These are phyloP conservation scores for Bryum argenteum DNA, from an alignment of 225 moss, liverwort and hornwort genomes.

Conservation along the genomic window DNA sequence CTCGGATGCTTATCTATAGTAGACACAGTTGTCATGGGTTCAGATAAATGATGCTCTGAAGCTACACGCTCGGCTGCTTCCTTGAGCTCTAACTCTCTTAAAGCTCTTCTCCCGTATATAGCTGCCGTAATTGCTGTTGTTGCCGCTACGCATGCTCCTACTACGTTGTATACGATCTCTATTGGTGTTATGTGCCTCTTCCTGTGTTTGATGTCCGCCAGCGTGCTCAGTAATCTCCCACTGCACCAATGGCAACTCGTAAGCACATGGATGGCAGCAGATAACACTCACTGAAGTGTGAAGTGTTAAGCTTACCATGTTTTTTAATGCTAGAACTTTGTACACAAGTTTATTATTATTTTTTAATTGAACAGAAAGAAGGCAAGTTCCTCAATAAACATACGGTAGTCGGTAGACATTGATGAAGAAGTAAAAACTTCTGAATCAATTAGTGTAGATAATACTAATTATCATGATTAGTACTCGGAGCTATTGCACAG, in stretches of 20 bases:
- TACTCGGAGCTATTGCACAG: too few species aligned
- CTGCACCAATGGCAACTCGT: slow-evolving; percentile 46
- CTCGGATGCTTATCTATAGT: slow-evolving; percentile 37
- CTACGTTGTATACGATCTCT: slow-evolving; percentile 70
- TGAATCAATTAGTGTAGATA: too few species aligned
- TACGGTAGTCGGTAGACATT: too few species aligned
- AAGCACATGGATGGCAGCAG: too few species aligned
- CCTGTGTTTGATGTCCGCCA: slow-evolving; percentile 73
- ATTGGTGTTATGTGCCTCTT: slow-evolving; percentile 76
- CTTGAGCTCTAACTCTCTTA: slow-evolving; percentile 84
- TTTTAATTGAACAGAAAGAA: too few species aligned
- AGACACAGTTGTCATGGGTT: slow-evolving; percentile 37
- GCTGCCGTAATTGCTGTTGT: slow-evolving; percentile 65
- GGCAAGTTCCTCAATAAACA: too few species aligned
- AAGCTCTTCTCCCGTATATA: slow-evolving; percentile 75
- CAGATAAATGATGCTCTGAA: slow-evolving; percentile 40
- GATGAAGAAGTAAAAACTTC: background rate
- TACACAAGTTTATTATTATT: too few species aligned
- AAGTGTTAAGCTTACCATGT: too few species aligned
- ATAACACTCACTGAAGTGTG: background rate
- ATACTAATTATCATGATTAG: too few species aligned
- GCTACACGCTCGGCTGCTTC: slow-evolving; percentile 89
- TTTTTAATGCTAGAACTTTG: too few species aligned
- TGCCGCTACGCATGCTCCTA: slow-evolving; percentile 63
- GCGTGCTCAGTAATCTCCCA: slow-evolving; percentile 81